These are phyloP conservation scores for Mycena amicta DNA, from an alignment of 768 basidiomycete species.

Conservation along the genomic window DNA sequence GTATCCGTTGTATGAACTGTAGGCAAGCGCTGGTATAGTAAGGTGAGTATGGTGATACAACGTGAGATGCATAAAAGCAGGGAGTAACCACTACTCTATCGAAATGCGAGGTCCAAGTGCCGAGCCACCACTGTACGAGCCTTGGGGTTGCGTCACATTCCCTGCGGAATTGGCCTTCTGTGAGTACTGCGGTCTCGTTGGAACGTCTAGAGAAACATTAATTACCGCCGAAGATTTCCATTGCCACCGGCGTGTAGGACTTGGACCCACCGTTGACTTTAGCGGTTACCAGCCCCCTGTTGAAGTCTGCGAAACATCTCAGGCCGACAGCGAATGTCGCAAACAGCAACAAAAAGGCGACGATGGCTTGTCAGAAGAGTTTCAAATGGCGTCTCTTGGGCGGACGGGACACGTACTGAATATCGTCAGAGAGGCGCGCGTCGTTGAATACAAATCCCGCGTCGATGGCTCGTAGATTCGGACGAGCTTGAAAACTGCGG, in stretches of 20 bases:
- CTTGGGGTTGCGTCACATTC: constrained; percentile 49
- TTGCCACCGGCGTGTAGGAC: constrained; percentile 32
- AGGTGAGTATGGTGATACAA: constrained; percentile 15
- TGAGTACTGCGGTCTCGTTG: constrained; percentile 47
- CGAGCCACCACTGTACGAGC: constrained; percentile 54
- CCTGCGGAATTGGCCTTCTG: constrained; percentile 39
- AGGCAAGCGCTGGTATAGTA: constrained; percentile 24
- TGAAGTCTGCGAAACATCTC: constrained; percentile 81
- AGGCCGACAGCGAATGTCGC: constrained; percentile 76
- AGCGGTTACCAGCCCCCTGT: constrained; percentile 71
- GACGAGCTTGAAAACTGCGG: constrained; percentile 79
- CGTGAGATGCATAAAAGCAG: constrained; percentile 10
- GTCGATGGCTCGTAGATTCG: constrained; percentile 75
- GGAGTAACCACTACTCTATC: constrained; percentile 57
- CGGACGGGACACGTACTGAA: constrained; percentile 59
- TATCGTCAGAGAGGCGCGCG: constrained; percentile 75
- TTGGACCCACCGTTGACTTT: constrained; percentile 70
- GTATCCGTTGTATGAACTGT: background rate
- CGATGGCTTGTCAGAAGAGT: constrained; percentile 55
- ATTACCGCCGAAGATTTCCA: constrained; percentile 38
- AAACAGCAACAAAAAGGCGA: constrained; percentile 74
- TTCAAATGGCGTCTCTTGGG: too few relatives aligned
- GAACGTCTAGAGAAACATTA: constrained; percentile 47
- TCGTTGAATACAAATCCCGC: constrained; percentile 59
- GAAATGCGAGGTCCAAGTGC: constrained; percentile 68